Evolutionary conservation across 2,329 filamentous ascomycete genomes (phyloP), one percentile per base, ranked within the genome.

Genomic region (Aspergillus glaucus): DNA sequence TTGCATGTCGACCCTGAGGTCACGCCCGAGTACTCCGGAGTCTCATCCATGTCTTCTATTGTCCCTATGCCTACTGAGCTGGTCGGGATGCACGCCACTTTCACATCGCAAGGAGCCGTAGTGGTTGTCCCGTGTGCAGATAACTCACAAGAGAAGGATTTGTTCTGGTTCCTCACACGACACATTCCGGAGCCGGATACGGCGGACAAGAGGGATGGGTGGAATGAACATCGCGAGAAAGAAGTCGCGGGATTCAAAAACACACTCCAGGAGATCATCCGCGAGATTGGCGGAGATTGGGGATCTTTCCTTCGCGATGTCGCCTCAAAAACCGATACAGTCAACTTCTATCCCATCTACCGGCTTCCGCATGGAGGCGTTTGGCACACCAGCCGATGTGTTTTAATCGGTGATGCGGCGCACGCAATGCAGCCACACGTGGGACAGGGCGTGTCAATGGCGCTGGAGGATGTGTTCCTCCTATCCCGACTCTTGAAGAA

Each of bases 381-480:
- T 7, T 71, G 68, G 68, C 59, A 44, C 17, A 62, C 53, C 12
- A 48, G 49, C 2, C 61, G 73, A 1, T 69, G 75, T 3, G 62
- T 64, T 1, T 42, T 68, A 26, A 45, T 67, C 6, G 65, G 65
- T 0, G 65, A 68, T 46, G 63, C 64, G 9, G 65, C 60, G 3
- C 64, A 67, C 54, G 64, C 63, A 0, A 65, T 65, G 61, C 55
- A 54, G n/a, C 62, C 65, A 5, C 64, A 66, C 55, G 70, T 70
- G 1, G 76, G 77, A 2, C 77, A 80, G 59, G 78, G 78, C 0
- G 71, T 74, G 0, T 75, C 71, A 8, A 77, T 79, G 64, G 77
- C 75, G 0, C 51, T 80, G n/a, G 78, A 81, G 54, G 78, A 80
- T 54, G 54, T 52, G 0, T 62, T 63, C 39, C 44, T 65, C 30